Percentiles rank a stretch among this genome's conserved stretches.
Evolutionary conservation across 2,329 filamentous ascomycete species (phyloP).

Genomic region (Nigrospora oryzae): DNA sequence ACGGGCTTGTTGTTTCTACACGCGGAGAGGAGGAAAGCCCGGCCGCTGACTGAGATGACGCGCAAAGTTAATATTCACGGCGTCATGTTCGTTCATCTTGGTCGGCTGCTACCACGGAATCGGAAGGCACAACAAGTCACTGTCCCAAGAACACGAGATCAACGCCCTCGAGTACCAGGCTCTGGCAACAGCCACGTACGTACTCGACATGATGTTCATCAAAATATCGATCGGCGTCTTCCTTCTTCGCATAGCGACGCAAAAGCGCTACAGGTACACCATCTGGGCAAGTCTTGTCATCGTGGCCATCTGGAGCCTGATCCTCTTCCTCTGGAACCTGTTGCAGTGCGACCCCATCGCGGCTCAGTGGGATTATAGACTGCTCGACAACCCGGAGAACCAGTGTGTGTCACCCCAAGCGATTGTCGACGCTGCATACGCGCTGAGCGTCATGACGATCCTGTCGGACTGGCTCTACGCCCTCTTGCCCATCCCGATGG

Average conservation of each 20-base stretch:
- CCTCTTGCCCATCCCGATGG: constrained; percentile 43
- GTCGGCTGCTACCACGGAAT: constrained; percentile 32
- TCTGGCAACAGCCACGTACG: constrained; percentile 39
- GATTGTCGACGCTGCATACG: constrained; percentile 39
- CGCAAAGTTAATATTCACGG: constrained; percentile 34
- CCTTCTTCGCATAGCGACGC: constrained; percentile 36
- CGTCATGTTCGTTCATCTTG: constrained; percentile 37
- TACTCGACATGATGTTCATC: constrained; percentile 47
- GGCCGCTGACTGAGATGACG: background rate
- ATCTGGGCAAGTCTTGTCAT: constrained; percentile 36
- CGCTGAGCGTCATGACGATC: constrained; percentile 42
- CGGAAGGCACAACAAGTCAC: constrained; percentile 37
- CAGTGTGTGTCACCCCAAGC: constrained; percentile 33
- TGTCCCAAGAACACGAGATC: constrained; percentile 29
- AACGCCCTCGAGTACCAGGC: constrained; percentile 45
- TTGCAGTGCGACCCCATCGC: constrained; percentile 37
- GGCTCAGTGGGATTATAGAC: constrained; percentile 42
- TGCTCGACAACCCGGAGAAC: constrained; percentile 23
- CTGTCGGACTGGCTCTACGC: constrained; percentile 48
- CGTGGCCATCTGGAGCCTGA: constrained; percentile 35
- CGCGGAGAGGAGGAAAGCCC: background rate
- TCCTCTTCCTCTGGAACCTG: constrained; percentile 41
- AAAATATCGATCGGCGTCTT: constrained; percentile 48
- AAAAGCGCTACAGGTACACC: constrained; percentile 37
- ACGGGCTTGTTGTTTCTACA: background rate